phyloP scores from a whole-genome alignment of 257 asterid genomes.

The Leonotis leonurus region DNA sequence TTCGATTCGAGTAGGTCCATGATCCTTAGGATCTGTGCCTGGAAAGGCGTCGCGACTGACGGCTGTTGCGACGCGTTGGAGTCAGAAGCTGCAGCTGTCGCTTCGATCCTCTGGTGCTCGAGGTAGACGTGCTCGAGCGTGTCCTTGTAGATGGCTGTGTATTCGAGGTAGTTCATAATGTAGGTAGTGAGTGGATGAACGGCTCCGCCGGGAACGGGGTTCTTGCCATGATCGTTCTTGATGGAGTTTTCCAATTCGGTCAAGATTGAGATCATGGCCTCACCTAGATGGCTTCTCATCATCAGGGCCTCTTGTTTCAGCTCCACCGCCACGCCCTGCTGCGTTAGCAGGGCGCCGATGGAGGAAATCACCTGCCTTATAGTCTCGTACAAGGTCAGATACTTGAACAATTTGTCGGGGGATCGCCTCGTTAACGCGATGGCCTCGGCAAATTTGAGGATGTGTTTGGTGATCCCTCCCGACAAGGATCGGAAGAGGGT shows the following conservation, averaged over 20 bases:
- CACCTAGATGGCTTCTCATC: slow-evolving; percentile 53
- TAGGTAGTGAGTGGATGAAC: slow-evolving; percentile 81
- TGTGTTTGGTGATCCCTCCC: slow-evolving; percentile 32
- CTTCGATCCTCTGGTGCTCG: slow-evolving; percentile 60
- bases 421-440: slow-evolving; percentile 61
- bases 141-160: slow-evolving; percentile 42
- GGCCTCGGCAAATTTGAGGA: slow-evolving; percentile 67
- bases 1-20: slow-evolving; percentile 61
- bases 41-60: slow-evolving; percentile 55
- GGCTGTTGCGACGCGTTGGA: too few relatives aligned
- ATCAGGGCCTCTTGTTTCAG: slow-evolving; percentile 47
- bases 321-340: slow-evolving; percentile 22
- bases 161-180: slow-evolving; percentile 54
- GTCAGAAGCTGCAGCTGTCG: background rate
- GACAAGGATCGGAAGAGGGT: slow-evolving; percentile 32
- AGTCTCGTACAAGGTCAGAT: slow-evolving; percentile 63
- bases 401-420: slow-evolving; percentile 70
- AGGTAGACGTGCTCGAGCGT: slow-evolving; percentile 64
- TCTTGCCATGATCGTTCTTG: slow-evolving; percentile 52
- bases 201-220: slow-evolving; percentile 76
- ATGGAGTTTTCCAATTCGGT: slow-evolving; percentile 67
- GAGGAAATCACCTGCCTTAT: slow-evolving; percentile 34
- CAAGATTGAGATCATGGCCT: slow-evolving; percentile 53
- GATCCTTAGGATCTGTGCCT: slow-evolving; percentile 41
- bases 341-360: slow-evolving; percentile 25